phyloP scores from a whole-genome alignment of 2,329 filamentous ascomycete species.

The Periglandula ipomoeae region DNA sequence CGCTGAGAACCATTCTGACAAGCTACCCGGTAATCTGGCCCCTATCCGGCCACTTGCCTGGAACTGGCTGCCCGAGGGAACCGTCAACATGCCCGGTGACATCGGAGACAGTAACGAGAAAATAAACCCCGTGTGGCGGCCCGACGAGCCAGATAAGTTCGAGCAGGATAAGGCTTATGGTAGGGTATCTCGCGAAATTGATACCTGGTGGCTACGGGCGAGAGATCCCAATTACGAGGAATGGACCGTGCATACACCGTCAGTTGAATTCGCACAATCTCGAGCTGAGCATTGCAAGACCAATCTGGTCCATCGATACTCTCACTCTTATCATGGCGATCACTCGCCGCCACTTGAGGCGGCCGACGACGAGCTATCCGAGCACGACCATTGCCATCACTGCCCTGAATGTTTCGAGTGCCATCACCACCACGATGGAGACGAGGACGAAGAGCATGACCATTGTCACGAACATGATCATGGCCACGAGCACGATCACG shows the following conservation, averaged over 20 bases:
- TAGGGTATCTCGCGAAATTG: constrained; percentile 54
- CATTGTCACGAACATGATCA: constrained; percentile 12
- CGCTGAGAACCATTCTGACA: constrained; percentile 37
- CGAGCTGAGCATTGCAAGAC: constrained; percentile 50
- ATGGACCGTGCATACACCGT: constrained; percentile 50
- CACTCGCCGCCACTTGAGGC: constrained; percentile 27
- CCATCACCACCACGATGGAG: constrained; percentile 22
- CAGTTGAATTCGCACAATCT: constrained; percentile 48
- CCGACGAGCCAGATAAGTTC: constrained; percentile 45
- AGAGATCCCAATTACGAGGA: constrained; percentile 51
- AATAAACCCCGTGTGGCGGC: constrained; percentile 39
- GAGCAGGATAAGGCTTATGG: constrained; percentile 51
- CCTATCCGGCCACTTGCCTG: constrained; percentile 43
- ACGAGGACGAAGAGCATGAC: constrained; percentile 9
- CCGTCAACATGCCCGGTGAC: constrained; percentile 20
- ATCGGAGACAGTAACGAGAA: constrained; percentile 31
- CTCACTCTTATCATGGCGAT: constrained; percentile 33
- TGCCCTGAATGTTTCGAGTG: constrained; percentile 21
- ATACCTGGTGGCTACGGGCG: constrained; percentile 55
- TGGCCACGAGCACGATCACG: constrained; percentile 20
- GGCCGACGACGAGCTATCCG: constrained; percentile 29
- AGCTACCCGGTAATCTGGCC: constrained; percentile 40
- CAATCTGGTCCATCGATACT: constrained; percentile 48
- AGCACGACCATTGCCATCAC: constrained; percentile 27
- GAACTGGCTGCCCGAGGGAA: constrained; percentile 42